Evolutionary conservation across 257 asterid genomes (phyloP), one percentile per base, ranked within the genome.

Genomic region (Ilex aquifolium): DNA sequence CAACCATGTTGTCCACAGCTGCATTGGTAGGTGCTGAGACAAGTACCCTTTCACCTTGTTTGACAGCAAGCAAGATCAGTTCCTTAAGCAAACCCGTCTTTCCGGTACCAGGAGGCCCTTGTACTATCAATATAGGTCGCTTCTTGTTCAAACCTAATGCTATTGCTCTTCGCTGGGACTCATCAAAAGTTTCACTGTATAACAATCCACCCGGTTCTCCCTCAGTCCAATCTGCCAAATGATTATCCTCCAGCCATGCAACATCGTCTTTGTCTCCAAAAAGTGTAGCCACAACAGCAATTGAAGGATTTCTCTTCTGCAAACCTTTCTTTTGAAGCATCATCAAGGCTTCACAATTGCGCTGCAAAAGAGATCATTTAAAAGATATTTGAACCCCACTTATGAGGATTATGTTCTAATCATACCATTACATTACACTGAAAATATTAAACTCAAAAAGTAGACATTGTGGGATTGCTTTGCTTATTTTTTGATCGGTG

Each of bases 31-130:
- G 95, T 70, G 98, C 96, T 3, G 96, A 88, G 61, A 88, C 95
- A 76, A 91, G 98, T 60, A 91, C 96, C 88, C 88, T 86, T 76
- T 91, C 96, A 53, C 97, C 97, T 73, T 79, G 89, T 71, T 77
- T 77, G 70, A 82, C 90, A 39, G 83, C 95, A 48, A 82, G 89
- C 15, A 81, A 78, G 54, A 91, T 91, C 56, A 91, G 71, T 73
- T 88, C 85, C 81, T 83, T 86, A 74, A 91, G 86, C 69, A 91
- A 82, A 72, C 82, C 86, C 51, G 90, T 86, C 85, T 88, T 91
- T 66, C 98, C 98, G 31, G 98, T 86, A 66, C 98, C 98, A 31
- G 98, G 96, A 74, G 98, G 98, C 56, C 98, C 98, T 79, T 88
- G 95, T 65, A 91, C 74, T 72, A 84, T 76, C 73, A 91, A 65